A percentile compares a stretch with the other conserved stretches of the same genome.
Conservation (phyloP, 345 rosid species). For the Erodium maritimum region DNA sequence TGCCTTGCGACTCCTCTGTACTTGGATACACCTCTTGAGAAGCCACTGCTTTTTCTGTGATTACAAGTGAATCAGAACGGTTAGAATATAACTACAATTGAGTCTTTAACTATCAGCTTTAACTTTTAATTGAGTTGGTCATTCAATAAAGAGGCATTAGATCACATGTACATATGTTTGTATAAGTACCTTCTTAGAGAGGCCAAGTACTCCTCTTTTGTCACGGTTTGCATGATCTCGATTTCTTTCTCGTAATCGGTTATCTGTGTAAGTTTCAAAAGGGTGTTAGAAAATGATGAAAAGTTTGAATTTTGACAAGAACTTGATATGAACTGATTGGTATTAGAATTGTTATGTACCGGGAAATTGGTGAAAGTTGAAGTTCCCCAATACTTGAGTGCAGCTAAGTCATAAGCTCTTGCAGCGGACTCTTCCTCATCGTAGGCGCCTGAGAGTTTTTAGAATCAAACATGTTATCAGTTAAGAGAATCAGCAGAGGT, state of each 20-base stretch:
- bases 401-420: conserved; percentile 61
- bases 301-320: not conserved
- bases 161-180: not conserved
- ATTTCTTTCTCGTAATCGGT: conserved; percentile 46
- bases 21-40: conserved; percentile 60
- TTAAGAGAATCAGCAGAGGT: too few relatives aligned
- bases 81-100: too few relatives aligned
- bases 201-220: conserved; percentile 59
- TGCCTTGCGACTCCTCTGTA: conserved; percentile 71
- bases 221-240: conserved; percentile 42
- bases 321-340: too few relatives aligned
- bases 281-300: too few relatives aligned
- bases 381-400: conserved; percentile 56
- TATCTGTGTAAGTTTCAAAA: conserved; percentile 17
- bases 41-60: conserved; percentile 57
- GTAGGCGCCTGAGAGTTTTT: conserved; percentile 37
- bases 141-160: too few relatives aligned
- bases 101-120: too few relatives aligned
- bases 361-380: conserved; percentile 55
- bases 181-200: conserved; percentile 40
- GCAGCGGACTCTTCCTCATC: conserved; percentile 70
- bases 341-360: conserved; percentile 12
- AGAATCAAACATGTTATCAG: not conserved
- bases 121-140: too few relatives aligned
- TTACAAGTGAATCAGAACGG: not conserved